A percentile compares a stretch with the other conserved stretches of the same genome.
Evolutionary conservation across 306 rosid genomes (phyloP).

Genomic region (Luffa acutangula): DNA sequence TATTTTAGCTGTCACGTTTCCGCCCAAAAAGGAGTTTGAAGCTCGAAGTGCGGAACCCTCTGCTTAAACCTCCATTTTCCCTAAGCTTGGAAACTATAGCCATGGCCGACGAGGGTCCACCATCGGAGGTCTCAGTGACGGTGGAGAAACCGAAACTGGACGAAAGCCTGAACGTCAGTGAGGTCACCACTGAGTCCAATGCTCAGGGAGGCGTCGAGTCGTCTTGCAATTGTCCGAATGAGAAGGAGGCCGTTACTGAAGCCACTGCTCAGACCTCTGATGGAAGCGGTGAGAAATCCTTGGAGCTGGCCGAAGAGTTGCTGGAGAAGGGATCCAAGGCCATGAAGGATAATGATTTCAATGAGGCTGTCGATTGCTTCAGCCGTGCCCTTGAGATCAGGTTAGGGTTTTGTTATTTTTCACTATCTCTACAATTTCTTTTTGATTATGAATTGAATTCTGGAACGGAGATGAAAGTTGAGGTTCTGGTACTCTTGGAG

Average conservation of each 20-base stretch:
- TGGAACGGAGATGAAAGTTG: neutral
- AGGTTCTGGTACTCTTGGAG: neutral
- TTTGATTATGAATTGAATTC: neutral
- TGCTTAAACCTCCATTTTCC: neutral
- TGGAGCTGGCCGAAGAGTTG: conserved; percentile 49
- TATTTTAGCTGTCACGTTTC: conserved; percentile 4
- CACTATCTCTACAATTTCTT: neutral
- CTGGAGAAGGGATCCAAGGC: conserved; percentile 62
- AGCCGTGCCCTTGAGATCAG: conserved; percentile 96
- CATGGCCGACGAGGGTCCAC: conserved; percentile 60
- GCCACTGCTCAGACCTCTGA: conserved; percentile 30
- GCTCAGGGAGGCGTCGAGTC: conserved; percentile 30
- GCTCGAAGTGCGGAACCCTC: conserved; percentile 18
- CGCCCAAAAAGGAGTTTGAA: conserved; percentile 27
- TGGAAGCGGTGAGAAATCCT: conserved; percentile 32
- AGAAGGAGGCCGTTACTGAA: conserved; percentile 16
- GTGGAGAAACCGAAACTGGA: conserved; percentile 16
- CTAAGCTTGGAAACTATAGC: neutral
- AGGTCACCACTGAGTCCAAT: conserved; percentile 27
- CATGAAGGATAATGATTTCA: conserved; percentile 51
- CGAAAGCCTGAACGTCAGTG: conserved; percentile 30
- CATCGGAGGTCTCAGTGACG: conserved; percentile 32
- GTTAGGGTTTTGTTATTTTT: conserved; percentile 33
- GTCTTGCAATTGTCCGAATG: conserved; percentile 22
- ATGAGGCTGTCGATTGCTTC: conserved; percentile 70